Base-by-base conservation (phyloP, 495 filamentous ascomycete genomes). In the Aspergillus taichungensis region DNA sequence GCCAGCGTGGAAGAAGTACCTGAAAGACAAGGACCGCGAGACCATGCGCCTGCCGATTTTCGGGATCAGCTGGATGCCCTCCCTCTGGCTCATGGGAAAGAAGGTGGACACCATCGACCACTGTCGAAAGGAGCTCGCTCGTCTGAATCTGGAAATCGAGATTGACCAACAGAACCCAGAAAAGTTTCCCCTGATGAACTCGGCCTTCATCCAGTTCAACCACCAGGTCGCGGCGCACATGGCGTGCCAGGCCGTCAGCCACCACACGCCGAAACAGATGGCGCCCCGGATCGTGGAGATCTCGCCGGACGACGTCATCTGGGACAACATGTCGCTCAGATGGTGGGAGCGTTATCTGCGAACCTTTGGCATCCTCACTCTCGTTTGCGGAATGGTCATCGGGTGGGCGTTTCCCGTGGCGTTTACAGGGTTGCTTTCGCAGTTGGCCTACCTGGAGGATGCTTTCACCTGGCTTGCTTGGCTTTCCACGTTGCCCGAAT, bases 151-250 rank as follows among this genome's bases (percentile, higher is more conserved):
- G 42, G 94, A 97, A 64, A 95, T 98, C 42, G 91, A 96, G 59
- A 67, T 83, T 30, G 94, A 97, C 54, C 94, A 98, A 56, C 71
- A 82, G 51, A 74, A 88, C 30, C 86, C 85, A 0, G 91, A 96
- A 53, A 80, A 80, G 28, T 98, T 85, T 49, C 94, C 92, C 2
- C 68, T 91, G 43, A 95, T 98, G 91, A 96, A 89, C 55, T 95
- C 94, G 9, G 92, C 92, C 10, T 98, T 98, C 56, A 88, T 98
- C 43, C 92, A 98, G 61, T 98, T 98, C 75, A 95, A 97, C 54
- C 86, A 95, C 55, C 92, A 98, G 64, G 87, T 95, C 5, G 88
- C 90, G 6, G 92, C 92, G 2, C 92, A 98, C 55, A 97, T 98
- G 92, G 91, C 91, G 46, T 95, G 88, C 61, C 92, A 98, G 63